Conservation (phyloP, 306 rosid species). For the Begonia masoniana region DNA sequence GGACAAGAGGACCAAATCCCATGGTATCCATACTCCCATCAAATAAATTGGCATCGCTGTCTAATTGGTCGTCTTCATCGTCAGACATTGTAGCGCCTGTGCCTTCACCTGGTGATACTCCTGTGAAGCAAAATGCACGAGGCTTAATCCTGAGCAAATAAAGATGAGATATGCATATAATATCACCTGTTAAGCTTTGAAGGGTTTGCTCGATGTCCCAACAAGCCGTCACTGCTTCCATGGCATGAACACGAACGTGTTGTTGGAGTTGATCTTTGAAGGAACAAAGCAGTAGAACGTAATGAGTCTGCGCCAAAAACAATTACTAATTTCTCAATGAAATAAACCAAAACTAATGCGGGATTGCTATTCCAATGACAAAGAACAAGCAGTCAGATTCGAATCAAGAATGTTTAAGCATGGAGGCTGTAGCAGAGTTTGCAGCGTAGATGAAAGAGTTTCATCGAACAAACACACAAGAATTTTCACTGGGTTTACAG, state of each 20-base stretch:
- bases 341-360: no score
- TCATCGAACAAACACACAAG: no score
- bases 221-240: constrained; percentile 99
- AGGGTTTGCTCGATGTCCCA: constrained; percentile 98
- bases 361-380: no score
- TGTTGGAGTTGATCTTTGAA: constrained; percentile 97
- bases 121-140: constrained; percentile 19
- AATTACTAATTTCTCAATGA: constrained; percentile 4
- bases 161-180: no score
- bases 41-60: constrained; percentile 68
- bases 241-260: constrained; percentile 94
- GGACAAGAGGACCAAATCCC: constrained; percentile 98
- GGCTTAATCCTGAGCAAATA: no score
- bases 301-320: constrained; percentile 56
- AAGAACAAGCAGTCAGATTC: no score
- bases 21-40: constrained; percentile 72
- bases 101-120: constrained; percentile 95
- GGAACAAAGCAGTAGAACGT: constrained; percentile 89
- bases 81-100: constrained; percentile 99
- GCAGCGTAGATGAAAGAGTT: no score
- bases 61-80: constrained; percentile 84
- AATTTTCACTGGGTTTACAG: no score
- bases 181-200: constrained; percentile 81
- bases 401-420: no score
- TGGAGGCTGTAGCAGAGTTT: no score